Evolutionary conservation across 305 asterid species (phyloP), one percentile per base, ranked within the genome.

Genomic region (Fraxinus dipetala): DNA sequence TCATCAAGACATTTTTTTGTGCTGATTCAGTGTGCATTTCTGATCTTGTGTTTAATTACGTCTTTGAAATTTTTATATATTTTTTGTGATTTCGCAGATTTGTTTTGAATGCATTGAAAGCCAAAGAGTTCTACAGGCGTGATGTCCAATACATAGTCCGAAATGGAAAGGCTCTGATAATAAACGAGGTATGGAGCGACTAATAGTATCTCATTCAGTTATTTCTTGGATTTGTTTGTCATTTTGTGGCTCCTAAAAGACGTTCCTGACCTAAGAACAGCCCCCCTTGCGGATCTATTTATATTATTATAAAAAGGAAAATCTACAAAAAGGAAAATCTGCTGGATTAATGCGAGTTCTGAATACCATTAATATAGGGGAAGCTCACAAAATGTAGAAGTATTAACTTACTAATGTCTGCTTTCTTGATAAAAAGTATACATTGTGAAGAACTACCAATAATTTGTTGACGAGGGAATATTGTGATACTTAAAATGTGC

Each of bases 71-170:
- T 80, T 84, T 79, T 78, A 78, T 79, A 78, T 76, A 26, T 79
- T 72, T 79, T 45, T 72, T 61, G 20, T 36, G 72, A 30, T 83
- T 76, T 78, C 84, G 81, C 90, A 96, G 99, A 85, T 96, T 96
- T 87, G 98, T 96, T 84, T 83, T 93, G 85, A 96, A 91, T 89
- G 98, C 98, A 83, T 79, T 96, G 83, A 96, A 92, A 84, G 99
- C 99, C 84, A 96, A 96, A 85, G 98, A 96, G 86, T 94, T 96
- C 89, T 96, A 92, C 87, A 88, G 92, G 83, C 88, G 90, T 10
- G 99, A 95, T 89, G 99, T 96, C 80, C 97, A 96, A 84, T 96
- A 94, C 91, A 94, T 94, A 84, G 96, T 96, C 83, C 91, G 97
- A 86, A 89, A 90, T 76, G 97, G 97, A 80, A 91, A 91, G 90